phyloP scores from a whole-genome alignment of 768 basidiomycete genomes.

The Boletus subparvulus region DNA sequence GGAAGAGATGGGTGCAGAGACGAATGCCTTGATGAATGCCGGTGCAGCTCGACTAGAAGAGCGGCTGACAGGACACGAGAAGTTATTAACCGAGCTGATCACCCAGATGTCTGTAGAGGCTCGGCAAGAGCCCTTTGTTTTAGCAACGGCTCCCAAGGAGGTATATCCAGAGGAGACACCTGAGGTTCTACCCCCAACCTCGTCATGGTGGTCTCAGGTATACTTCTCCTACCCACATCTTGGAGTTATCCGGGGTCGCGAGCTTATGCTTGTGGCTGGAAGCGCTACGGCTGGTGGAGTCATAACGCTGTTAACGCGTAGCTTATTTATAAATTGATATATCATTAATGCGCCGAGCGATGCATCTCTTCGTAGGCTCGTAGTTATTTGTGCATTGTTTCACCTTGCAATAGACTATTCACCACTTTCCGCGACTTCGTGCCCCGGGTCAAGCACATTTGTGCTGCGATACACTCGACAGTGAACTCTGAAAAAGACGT shows the following conservation, averaged over 20 bases:
- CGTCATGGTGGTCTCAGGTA: conserved; percentile 11
- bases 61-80: conserved; percentile 50
- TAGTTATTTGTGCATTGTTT: background rate
- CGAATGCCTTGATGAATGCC: conserved; percentile 44
- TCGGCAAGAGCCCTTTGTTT: conserved; percentile 6
- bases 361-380: background rate
- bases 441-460: conserved; percentile 3
- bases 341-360: background rate
- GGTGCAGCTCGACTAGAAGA: conserved; percentile 49
- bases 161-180: background rate
- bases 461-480: conserved; percentile 32
- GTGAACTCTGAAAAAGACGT: conserved; percentile 21
- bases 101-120: conserved; percentile 13
- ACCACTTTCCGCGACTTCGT: conserved; percentile 5
- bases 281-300: conserved; percentile 30
- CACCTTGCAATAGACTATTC: background rate
- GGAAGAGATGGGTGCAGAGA: conserved; percentile 46
- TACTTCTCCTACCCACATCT: conserved; percentile 10
- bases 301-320: conserved; percentile 23
- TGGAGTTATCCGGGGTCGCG: conserved; percentile 13
- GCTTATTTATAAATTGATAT: conserved; percentile 19
- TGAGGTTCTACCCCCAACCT: background rate
- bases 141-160: conserved; percentile 5
- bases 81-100: conserved; percentile 31
- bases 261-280: conserved; percentile 30